Evolutionary conservation across 176 grass and related monocot species (phyloP).

Genomic region (Cocos nucifera): DNA sequence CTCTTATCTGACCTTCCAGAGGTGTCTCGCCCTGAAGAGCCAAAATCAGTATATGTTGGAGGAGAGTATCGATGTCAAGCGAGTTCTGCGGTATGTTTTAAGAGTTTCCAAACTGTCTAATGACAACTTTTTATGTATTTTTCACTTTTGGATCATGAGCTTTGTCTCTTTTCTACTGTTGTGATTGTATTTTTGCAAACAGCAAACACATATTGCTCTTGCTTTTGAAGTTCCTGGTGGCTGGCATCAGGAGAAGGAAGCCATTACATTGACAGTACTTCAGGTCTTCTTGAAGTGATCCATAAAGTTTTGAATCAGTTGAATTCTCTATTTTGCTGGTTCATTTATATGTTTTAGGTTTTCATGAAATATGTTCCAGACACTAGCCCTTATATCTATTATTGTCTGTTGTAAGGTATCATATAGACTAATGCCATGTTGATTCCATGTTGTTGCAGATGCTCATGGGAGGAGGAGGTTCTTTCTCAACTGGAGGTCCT

Average conservation of each 20-base stretch:
- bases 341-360: no score
- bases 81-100: slow-evolving; percentile 49
- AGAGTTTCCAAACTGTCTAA: neutral
- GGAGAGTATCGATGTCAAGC: slow-evolving; percentile 75
- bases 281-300: slow-evolving; percentile 43
- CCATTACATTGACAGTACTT: slow-evolving; percentile 53
- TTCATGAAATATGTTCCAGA: no score
- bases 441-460: slow-evolving; percentile 37
- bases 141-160: neutral
- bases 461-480: slow-evolving; percentile 90
- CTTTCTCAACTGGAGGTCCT: slow-evolving; percentile 81
- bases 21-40: slow-evolving; percentile 41
- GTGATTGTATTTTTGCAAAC: neutral
- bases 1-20: slow-evolving; percentile 55
- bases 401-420: no score
- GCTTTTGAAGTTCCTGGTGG: slow-evolving; percentile 81
- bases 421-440: neutral
- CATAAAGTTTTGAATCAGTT: slow-evolving; percentile 9
- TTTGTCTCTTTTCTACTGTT: no score
- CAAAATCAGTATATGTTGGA: slow-evolving; percentile 53
- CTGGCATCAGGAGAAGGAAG: slow-evolving; percentile 63
- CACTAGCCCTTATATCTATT: no score
- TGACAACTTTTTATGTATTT: slow-evolving; percentile 3
- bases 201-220: slow-evolving; percentile 61
- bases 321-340: no score